Evolutionary conservation across 352 stramenopile genomes (phyloP), one percentile per base, ranked within the genome.

Genomic region (Globisporangium echinulatum): DNA sequence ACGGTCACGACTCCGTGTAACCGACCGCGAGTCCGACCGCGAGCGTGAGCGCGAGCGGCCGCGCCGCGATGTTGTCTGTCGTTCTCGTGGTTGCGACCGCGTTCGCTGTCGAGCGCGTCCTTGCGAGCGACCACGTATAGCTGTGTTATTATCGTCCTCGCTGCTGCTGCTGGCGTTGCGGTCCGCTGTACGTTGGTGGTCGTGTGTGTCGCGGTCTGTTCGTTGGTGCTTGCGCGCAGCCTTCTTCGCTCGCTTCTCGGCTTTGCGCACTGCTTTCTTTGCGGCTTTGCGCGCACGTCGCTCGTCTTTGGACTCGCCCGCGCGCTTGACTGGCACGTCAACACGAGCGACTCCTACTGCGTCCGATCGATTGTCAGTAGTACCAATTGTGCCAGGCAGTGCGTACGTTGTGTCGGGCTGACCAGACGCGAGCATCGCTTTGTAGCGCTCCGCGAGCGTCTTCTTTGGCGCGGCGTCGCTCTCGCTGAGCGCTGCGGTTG

Each of bases 371-470:
- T 17, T 33, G 2, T 33, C 50, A 25, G n/a, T 46, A 0, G 4
- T 5, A 1, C 40, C 58, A 1, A 72, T 62, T 13, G 70, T 79
- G 4, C 85, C 82, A 40, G 77, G 79, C 8, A 92, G 55, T 17
- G 72, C 71, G 63, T 91, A 85, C 48, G 84, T 90, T 33, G 71
- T 72, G 61, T 91, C 79, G 42, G 74, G 59, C 37, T 69, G 69
- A 0, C 78, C 77, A 17, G 66, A 82, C 14, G 66, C 78, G 7
- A 92, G 50, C 37, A 73, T 70, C 1, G 85, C 82, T 53, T 89
- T 73, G 54, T 94, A 94, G 44, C 77, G 70, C 51, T 94, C 67
- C 5, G 74, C 85, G 39, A 94, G 56, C 4, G 80, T 95, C 52
- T 77, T 85, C 46, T 90, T 92, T 3, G 66, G 46, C n/a, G 13